Base-by-base conservation (phyloP, 805 yeast species). In the Debaryomyces hansenii region DNA sequence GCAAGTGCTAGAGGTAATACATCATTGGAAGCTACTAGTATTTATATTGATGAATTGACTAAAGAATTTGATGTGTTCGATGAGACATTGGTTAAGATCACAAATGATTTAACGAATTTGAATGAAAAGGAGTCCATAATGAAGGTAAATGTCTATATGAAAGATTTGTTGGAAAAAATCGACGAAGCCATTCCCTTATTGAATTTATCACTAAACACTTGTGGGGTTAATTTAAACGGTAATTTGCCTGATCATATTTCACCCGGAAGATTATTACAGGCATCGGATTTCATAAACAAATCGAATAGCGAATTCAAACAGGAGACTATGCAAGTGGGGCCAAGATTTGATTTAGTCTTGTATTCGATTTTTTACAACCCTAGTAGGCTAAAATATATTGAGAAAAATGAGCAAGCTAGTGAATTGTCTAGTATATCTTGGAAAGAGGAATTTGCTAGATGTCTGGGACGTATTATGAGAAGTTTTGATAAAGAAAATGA, bases 161-260 rank as follows among this genome's bases (percentile, higher is more conserved):
- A 67, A 10, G 67, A 60, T 12, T 60, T 86, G 20, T 53, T 83
- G 20, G 55, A 54, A 0, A 70, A 82, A 41, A 83, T 87, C 18
- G 87, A 86, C 49, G 85, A 82, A 45, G 75, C 85, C 0, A 79
- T 87, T 24, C 94, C 94, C 0, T 69, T 85, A 27, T 72, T 87
- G 12, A 82, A 81, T 47, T 66, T 87, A 5, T 79, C 91, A 0
- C 60, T 87, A 37, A 76, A 83, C 1, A 84, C 91, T 1, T 80
- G 86, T 8, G 91, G 91, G 0, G 84, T 85, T 3, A 82, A 76
- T 47, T 58, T 84, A 42, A 71, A 73, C 34, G 74, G 79, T 0
- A 63, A 77, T 0, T 59, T 82, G 45, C 75, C 82, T 6, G 71
- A 73, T 21, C 67, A 71, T 18, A 74, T 84, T 4, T 84, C 89